These are phyloP conservation scores for Beauveria sp. DNA, from an alignment of 2,329 filamentous ascomycete species.

Conservation along the genomic window DNA sequence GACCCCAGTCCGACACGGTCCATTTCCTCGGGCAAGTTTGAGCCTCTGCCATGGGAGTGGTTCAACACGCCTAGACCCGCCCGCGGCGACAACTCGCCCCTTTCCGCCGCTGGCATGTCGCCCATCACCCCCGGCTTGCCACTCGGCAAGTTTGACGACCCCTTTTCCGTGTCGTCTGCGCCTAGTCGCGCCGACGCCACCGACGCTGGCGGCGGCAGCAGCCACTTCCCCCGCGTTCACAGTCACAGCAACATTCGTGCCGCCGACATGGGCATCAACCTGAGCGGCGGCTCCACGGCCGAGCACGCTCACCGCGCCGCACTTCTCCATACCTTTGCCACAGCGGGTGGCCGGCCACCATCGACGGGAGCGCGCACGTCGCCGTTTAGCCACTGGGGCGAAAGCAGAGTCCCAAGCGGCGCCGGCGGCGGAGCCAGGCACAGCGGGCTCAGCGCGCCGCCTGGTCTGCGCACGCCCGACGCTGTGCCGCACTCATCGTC, in stretches of 20 bases:
- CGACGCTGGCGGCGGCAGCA: no score
- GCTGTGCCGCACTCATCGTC: conserved; percentile 19
- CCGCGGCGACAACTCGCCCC: conserved; percentile 2
- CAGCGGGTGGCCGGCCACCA: conserved; percentile 1
- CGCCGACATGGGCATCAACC: conserved; percentile 9
- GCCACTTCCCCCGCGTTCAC: conserved; percentile 9
- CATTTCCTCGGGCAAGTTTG: conserved; percentile 24
- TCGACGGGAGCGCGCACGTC: conserved; percentile 20
- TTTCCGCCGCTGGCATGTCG: conserved; percentile 5
- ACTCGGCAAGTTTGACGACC: conserved; percentile 6
- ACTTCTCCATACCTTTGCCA: conserved; percentile 28
- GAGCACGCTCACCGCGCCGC: conserved; percentile 27
- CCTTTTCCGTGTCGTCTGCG: conserved; percentile 1
- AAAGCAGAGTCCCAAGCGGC: conserved; percentile 4
- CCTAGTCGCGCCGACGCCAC: neutral
- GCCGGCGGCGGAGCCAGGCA: conserved; percentile 14
- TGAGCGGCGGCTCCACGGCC: conserved; percentile 15
- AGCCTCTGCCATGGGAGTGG: conserved; percentile 43
- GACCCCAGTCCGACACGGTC: conserved; percentile 23
- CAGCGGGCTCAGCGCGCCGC: conserved; percentile 15
- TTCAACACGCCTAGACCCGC: conserved; percentile 31
- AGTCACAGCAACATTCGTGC: conserved; percentile 13
- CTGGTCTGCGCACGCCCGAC: conserved; percentile 16
- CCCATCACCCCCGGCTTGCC: neutral
- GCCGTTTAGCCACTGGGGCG: conserved; percentile 24